A percentile compares a stretch with the other conserved stretches of the same genome.
phyloP scores from a whole-genome alignment of 805 yeast genomes.

The Pichia exigua region DNA sequence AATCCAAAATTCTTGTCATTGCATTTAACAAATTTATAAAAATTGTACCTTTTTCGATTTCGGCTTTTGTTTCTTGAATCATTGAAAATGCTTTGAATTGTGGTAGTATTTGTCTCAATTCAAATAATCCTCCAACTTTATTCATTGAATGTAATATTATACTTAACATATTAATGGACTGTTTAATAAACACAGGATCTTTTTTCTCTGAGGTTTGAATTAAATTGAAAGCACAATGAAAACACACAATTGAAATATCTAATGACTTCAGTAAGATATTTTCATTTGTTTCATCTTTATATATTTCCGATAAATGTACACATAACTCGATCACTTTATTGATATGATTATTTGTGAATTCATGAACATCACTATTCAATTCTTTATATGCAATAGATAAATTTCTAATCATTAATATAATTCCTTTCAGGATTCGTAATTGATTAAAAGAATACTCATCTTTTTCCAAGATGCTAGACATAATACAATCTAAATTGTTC shows the following conservation, averaged over 20 bases:
- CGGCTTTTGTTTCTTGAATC: not conserved
- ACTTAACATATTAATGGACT: not conserved
- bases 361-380: not conserved
- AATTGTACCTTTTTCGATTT: not conserved
- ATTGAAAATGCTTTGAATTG: conserved; percentile 3
- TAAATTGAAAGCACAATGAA: conserved; percentile 7
- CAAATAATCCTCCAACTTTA: not conserved
- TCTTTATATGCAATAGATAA: conserved; percentile 1
- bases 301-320: not conserved
- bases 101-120: conserved; percentile 4
- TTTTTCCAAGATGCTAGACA: not conserved
- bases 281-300: not conserved
- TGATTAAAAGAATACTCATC: not conserved
- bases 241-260: conserved; percentile 7
- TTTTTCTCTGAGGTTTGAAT: not conserved
- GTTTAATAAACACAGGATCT: not conserved
- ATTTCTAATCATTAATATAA: conserved; percentile 4
- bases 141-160: not conserved
- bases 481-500: not conserved
- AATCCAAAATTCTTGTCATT: not conserved
- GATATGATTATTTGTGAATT: not conserved
- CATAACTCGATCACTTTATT: not conserved
- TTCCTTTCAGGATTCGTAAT: conserved; percentile 4
- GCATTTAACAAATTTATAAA: conserved; percentile 1
- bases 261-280: not conserved